Evolutionary conservation across 2,329 filamentous ascomycete species (phyloP), one percentile per base, ranked within the genome.

Genomic region (Amauroascus verrucosus): DNA sequence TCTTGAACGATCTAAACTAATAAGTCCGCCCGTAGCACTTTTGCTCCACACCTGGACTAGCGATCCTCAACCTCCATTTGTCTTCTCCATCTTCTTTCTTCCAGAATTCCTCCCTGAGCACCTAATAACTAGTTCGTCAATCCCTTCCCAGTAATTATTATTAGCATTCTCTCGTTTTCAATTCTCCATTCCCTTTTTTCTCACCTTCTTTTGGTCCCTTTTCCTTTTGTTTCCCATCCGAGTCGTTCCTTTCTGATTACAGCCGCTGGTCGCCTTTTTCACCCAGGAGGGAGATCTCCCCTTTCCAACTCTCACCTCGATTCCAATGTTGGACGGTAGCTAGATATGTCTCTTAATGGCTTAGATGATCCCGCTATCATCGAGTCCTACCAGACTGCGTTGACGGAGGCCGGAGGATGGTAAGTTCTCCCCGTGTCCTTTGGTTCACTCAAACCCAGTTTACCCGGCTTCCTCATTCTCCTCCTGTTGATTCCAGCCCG

Each of bases 401-500:
- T 84, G 62, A 80, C 80, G 56, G 93, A 97, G 72, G 82, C 88
- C 55, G 90, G 89, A 75, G 90, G 89, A 84, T 98, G 93, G 93
- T 97, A 79, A 71, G 86, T 76, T 22, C 38, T 41, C 4, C 2
- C 6, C 38, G 16, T n/a, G 22, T 43, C 7, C 32, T 37, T 30
- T 54, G 22, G n/a, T 47, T 48, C 33, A 41, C 9, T n/a, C 16
- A n/a, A 20, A 38, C 20, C 5, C 26, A 30, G n/a, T n/a, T 30
- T 30, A 30, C 9, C 5, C 6, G 18, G 35, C 22, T 11, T 22
- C 11, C 43, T n/a, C 14, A 6, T 41, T 13, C 3, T 22, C 18
- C 6, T 22, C 38, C 16, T 4, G 5, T 24, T 9, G 38, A 22
- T 18, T 9, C 26, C 26, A 30, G 4, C 26, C 26, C 9, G 9